phyloP scores from a whole-genome alignment of 2,329 filamentous ascomycete genomes.

The Chaetomium sp. region DNA sequence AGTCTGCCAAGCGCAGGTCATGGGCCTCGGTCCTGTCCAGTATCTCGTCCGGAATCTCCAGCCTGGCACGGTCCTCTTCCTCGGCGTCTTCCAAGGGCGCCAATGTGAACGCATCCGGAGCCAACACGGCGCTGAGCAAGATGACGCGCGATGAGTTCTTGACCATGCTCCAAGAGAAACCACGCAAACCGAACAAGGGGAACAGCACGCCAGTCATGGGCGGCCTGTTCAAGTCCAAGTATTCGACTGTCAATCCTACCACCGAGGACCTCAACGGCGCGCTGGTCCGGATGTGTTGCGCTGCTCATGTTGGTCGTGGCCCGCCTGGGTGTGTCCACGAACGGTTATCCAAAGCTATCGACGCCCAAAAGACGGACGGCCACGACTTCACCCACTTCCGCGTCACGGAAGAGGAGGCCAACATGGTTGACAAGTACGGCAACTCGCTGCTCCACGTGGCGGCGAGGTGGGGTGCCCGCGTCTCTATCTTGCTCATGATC shows the following conservation, averaged over 20 bases:
- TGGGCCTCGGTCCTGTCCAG: conserved; percentile 37
- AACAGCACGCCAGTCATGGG: conserved; percentile 17
- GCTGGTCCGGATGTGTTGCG: conserved; percentile 34
- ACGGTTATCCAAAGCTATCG: conserved; percentile 34
- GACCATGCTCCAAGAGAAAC: conserved; percentile 33
- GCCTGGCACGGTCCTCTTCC: conserved; percentile 35
- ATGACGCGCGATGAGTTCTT: conserved; percentile 35
- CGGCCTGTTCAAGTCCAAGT: conserved; percentile 31
- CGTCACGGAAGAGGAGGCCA: conserved; percentile 35
- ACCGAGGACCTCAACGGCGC: conserved; percentile 34
- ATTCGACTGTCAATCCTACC: conserved; percentile 30
- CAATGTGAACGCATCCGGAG: conserved; percentile 28
- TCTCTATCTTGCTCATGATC: conserved; percentile 33
- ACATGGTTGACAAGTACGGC: conserved; percentile 35
- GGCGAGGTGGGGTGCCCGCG: conserved; percentile 36
- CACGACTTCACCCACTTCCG: conserved; percentile 32
- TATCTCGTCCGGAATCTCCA: conserved; percentile 36
- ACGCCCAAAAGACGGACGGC: conserved; percentile 32
- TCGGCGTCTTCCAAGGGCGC: conserved; percentile 34
- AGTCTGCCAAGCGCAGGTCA: conserved; percentile 35
- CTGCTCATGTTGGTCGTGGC: conserved; percentile 21
- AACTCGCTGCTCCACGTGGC: conserved; percentile 36
- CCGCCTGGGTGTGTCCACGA: conserved; percentile 32
- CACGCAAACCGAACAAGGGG: conserved; percentile 23
- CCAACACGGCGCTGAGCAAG: conserved; percentile 34